Base-by-base conservation (phyloP, 352 stramenopile genomes). In the Aphanomyces stellatus region DNA sequence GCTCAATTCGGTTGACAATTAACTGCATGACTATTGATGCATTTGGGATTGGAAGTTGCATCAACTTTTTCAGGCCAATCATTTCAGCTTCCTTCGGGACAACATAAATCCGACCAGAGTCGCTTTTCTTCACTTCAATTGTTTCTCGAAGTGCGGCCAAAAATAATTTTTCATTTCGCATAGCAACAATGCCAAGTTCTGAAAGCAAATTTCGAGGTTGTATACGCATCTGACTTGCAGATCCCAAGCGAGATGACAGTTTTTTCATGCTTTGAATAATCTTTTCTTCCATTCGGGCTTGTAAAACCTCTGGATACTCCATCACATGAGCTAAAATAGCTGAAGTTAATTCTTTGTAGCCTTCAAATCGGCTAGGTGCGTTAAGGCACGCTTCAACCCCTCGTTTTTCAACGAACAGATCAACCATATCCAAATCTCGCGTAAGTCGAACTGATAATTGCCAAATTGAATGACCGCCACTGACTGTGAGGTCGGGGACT, bases 241-340 rank as follows among this genome's bases (percentile, higher is more conserved):
- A 72, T 8, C 85, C 85, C 56, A 90, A 85, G 30, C 87, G 77
- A 7, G 82, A 74, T 25, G 83, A 77, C 40, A 95, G 60, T 68
- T 95, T 95, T 2, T 76, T 77, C 27, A 95, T 85, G 6, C 82
- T 81, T 41, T 81, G 77, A 13, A 75, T 53, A 72, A 95, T 92
- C 59, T 90, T 93, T 13, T 93, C 85, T 69, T 93, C 83, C 84
- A 93, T 93, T 69, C 86, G 86, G 31, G 87, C 79, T 67, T 93
- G 76, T n/a, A 95, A 65, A 6, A 93, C 82, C 62, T 91, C 80
- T 2, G 87, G 87, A 4, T 86, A 93, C 64, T 93, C 85, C 30
- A 95, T 70, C 7, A 83, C 71, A 48, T 92, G 85, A 15, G 82
- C 87, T 2, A 95, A 63, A 22, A 95, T 64, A 15, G 75, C 73